Evolutionary conservation across 176 grass and related monocot species (phyloP), one percentile per base, ranked within the genome.

Genomic region (Zoysia pacifica): DNA sequence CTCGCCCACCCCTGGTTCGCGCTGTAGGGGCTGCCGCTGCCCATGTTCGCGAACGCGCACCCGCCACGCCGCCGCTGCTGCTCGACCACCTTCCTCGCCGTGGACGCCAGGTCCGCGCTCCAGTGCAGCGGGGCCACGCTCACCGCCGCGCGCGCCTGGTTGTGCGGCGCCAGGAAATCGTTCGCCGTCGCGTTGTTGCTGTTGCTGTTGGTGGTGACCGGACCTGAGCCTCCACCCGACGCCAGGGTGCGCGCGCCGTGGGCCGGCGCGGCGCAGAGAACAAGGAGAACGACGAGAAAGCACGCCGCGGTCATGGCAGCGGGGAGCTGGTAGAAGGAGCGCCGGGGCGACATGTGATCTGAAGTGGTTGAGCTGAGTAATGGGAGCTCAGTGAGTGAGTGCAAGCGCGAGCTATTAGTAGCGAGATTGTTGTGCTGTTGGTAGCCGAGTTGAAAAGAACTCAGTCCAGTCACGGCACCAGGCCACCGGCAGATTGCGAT

Each of bases 1-100:
- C 91, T 90, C 66, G 84, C 80, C 94, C 90, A 94, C 47, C 80
- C 86, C 72, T 94, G 90, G 83, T 98, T 98, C 35, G 90, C 83
- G 61, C 89, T 89, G 74, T 90, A 90, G 4, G 48, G 72, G 85
- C 87, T 90, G 15, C 39, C 81, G 16, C 39, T 79, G 16, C 48
- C 19, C 49, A 90, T 73, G 73, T 94, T 79, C 18, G 79, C 94
- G 61, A 97, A 94, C 52, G 10, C 80, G 91, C 87, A 84, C 41
- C 60, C 55, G 15, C 62, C 64, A 61, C 86, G 64, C 76, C 47
- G 42, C 86, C 66, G 54, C 87, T 91, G 82, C 80, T 72, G 48
- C 16, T 62, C 41, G 51, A 75, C 62, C 50, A 84, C 49, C 74
- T 4, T 6, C 40, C 14, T 54, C 50, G 90, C 90, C 0, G 49